Conservation (phyloP, 805 yeast species). For the Ogataea pini region DNA sequence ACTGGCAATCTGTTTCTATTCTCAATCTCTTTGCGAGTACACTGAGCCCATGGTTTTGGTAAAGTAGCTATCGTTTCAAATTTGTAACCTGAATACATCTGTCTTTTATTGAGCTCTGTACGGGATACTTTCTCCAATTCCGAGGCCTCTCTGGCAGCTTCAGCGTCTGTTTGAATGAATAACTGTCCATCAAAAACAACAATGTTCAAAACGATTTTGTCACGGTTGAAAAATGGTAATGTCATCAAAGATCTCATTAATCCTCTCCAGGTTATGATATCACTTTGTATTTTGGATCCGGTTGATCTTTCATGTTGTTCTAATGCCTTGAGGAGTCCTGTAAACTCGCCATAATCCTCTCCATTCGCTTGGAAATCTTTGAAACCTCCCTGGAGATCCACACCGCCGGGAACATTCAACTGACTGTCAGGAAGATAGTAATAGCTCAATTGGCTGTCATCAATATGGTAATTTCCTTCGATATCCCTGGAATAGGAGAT, state of each 20-base stretch:
- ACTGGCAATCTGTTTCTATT: slow-evolving; percentile 59
- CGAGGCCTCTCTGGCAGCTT: slow-evolving; percentile 34
- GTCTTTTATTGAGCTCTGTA: slow-evolving; percentile 37
- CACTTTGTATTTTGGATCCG: slow-evolving; percentile 51
- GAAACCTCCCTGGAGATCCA: slow-evolving; percentile 68
- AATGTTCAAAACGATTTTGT: slow-evolving; percentile 61
- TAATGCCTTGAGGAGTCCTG: slow-evolving; percentile 58
- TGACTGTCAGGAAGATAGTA: slow-evolving; percentile 79
- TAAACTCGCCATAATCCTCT: slow-evolving; percentile 54
- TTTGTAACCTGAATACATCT: slow-evolving; percentile 74
- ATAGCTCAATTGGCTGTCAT: slow-evolving; percentile 60
- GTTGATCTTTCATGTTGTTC: slow-evolving; percentile 51
- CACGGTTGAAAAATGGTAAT: slow-evolving; percentile 59
- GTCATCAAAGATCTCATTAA: slow-evolving; percentile 72
- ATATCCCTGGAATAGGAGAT: slow-evolving; percentile 62
- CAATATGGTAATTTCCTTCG: slow-evolving; percentile 48
- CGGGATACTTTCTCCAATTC: slow-evolving; percentile 31
- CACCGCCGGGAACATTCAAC: slow-evolving; percentile 48
- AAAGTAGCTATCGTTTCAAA: slow-evolving; percentile 81
- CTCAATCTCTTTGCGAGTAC: slow-evolving; percentile 67
- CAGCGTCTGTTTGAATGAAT: slow-evolving; percentile 51
- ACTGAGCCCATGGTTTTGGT: slow-evolving; percentile 71
- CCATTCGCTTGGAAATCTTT: slow-evolving; percentile 56
- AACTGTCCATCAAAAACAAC: slow-evolving; percentile 75
- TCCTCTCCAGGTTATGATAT: slow-evolving; percentile 85